Base-by-base conservation (phyloP, 805 yeast species). In the Saccharomycopsis fodiens region DNA sequence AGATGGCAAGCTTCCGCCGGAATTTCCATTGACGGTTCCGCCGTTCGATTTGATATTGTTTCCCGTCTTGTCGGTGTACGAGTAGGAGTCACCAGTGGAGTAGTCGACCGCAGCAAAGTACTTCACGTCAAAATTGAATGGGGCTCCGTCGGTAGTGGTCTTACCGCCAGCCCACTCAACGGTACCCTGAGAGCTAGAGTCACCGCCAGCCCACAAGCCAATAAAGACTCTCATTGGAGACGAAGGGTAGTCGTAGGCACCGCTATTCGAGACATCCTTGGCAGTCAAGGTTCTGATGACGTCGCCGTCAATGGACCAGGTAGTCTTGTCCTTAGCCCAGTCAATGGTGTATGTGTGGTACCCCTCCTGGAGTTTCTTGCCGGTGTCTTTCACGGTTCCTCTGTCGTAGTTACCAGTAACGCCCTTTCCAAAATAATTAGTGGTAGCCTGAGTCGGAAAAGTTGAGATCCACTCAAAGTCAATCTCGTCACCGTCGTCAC, bases 381-480 rank as follows among this genome's bases (percentile, higher is more conserved):
- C 57, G 10, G 83, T 79, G 44, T 65, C 66, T 3, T 63, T 58
- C 50, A 73, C 72, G 7, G 57, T 50, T 35, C 87, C 87, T 50
- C 88, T 68, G 58, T 78, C 81, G 54, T 74, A 80, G 20, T 73
- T n/a, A 19, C 46, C 57, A 6, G 82, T 75, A 56, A 74, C 62
- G 41, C 87, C 89, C 59, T 81, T 77, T 41, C 78, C 69, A 61
- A 81, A 82, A 61, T 64, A 82, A 25, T 51, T 51, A 31, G 81
- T 65, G 59, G 78, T 82, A 54, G 77, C 70, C 57, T 79, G 76
- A 44, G 63, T 62, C 13, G 66, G 63, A 56, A 79, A 82, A 35
- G 78, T 78, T 8, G 88, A 87, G 47, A 79, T 69, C 70, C 82
- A 76, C 59, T 82, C 88, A 36, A 78, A 57, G 60, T 82, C 89